Evolutionary conservation across 2,329 filamentous ascomycete genomes (phyloP), one percentile per base, ranked within the genome.

Genomic region (Trichoderma oligosporum): DNA sequence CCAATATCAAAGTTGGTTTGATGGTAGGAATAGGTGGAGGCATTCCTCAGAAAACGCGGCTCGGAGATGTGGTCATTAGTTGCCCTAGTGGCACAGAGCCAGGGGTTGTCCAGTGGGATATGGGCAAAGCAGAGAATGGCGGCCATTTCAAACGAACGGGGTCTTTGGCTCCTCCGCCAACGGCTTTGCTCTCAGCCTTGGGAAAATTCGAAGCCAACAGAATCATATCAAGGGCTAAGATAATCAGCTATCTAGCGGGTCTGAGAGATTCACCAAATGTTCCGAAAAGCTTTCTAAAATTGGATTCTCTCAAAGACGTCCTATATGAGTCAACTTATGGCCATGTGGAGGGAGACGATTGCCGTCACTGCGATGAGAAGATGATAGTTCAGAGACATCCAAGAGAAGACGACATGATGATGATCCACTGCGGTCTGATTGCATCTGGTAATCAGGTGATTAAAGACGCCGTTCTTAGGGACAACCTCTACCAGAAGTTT

Each of bases 401-500:
- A 7, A 33, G 31, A 36, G 22, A 25, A 16, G 24, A 20, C 2
- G 39, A 41, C 9, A 14, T 24, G 14, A 6, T 24, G 14, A 6
- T 24, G 38, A 55, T 38, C 7, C 63, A 68, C 25, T 64, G 61
- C 14, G 63, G 66, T 1, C 22, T 61, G 0, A 63, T 71, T n/a
- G 69, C 68, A 0, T 74, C 71, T 0, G 68, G 67, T 0, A 71
- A 74, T 33, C 61, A 64, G 2, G 67, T 76, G 0, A 71, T 78
- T 53, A 74, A 71, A 38, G 61, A 71, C n/a, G 68, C 65, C 0
- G 1, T 14, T 0, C 57, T 59, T 0, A 62, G 75, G 4, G 72
- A 77, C 31, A 11, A 57, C 0, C 54, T 74, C 5, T 63, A 65
- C 0, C 18, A 36, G 0, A 45, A 64, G 1, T 51, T 61, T 0